A percentile compares a stretch with the other conserved stretches of the same genome.
phyloP scores from a whole-genome alignment of 1,284 basidiomycete genomes.

The Apiotrichum domesticum region DNA sequence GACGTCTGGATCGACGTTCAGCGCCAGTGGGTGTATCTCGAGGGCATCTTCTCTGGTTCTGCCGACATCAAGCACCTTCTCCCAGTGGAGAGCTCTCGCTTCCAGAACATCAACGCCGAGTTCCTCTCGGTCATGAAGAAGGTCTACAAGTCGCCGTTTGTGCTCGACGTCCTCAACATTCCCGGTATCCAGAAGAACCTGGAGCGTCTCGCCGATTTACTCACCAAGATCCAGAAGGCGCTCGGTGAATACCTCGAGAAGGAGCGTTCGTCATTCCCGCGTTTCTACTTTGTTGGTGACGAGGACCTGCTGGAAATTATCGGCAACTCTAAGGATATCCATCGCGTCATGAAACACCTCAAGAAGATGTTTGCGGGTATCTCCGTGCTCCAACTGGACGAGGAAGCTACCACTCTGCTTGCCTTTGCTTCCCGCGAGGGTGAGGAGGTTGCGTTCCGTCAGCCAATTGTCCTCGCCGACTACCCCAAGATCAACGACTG shows the following conservation, averaged over 20 bases:
- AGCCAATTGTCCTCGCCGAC: slow-evolving; percentile 81
- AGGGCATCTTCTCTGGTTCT: slow-evolving; percentile 98
- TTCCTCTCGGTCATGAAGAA: slow-evolving; percentile 99
- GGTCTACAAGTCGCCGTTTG: slow-evolving; percentile 97
- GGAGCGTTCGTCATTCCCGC: slow-evolving; percentile 93
- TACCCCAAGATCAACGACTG: slow-evolving; percentile 98
- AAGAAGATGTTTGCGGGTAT: slow-evolving; percentile 99
- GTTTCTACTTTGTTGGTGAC: slow-evolving; percentile 99
- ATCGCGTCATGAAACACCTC: slow-evolving; percentile 95
- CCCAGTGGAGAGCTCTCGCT: slow-evolving; percentile 92
- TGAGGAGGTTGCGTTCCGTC: slow-evolving; percentile 79
- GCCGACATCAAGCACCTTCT: slow-evolving; percentile 98
- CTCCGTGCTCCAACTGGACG: slow-evolving; percentile 80
- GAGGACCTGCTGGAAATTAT: slow-evolving; percentile 98
- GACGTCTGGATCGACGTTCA: slow-evolving; percentile 99
- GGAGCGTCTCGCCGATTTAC: slow-evolving; percentile 89
- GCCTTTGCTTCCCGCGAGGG: slow-evolving; percentile 93
- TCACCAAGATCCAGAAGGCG: slow-evolving; percentile 99
- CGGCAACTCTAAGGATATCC: slow-evolving; percentile 97
- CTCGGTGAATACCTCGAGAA: slow-evolving; percentile 98
- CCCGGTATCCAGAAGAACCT: slow-evolving; percentile 92
- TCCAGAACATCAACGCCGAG: slow-evolving; percentile 98
- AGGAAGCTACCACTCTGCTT: slow-evolving; percentile 64
- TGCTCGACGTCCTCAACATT: slow-evolving; percentile 95
- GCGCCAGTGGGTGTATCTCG: slow-evolving; percentile 98